A percentile compares a stretch with the other conserved stretches of the same genome.
These are phyloP conservation scores for Eremothecium coryli DNA, from an alignment of 1,139 yeast genomes.

Conservation along the genomic window DNA sequence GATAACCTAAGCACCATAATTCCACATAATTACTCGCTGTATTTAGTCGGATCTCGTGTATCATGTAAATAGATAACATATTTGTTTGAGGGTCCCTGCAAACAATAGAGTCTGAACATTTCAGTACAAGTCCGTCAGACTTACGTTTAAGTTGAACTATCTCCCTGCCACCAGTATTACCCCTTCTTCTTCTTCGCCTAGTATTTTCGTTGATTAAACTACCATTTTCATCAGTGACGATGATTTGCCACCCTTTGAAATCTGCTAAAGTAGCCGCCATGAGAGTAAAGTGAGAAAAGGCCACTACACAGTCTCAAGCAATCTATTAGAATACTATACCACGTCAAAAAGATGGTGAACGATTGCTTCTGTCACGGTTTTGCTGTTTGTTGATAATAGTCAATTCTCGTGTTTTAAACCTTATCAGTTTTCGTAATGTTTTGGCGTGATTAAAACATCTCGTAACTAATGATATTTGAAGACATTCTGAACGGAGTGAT, in stretches of 20 bases:
- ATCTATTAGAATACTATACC: too few species aligned
- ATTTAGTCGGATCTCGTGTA: constrained; percentile 26
- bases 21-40: constrained; percentile 25
- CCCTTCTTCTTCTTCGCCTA: constrained; percentile 15
- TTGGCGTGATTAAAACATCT: too few species aligned
- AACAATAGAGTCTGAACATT: constrained; percentile 24
- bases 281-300: background rate
- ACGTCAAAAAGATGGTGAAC: too few species aligned
- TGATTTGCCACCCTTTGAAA: constrained; percentile 26
- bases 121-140: constrained; percentile 17
- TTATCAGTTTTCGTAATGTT: too few species aligned
- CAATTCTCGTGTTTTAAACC: too few species aligned
- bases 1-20: constrained; percentile 24
- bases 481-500: too few species aligned
- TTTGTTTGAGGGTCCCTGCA: constrained; percentile 16
- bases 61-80: constrained; percentile 19
- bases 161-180: constrained; percentile 11
- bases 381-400: too few species aligned
- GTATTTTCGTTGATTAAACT: constrained; percentile 19
- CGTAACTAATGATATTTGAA: too few species aligned
- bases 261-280: constrained; percentile 24
- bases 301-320: too few species aligned
- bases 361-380: too few species aligned
- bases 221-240: constrained; percentile 24
- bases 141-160: constrained; percentile 13